phyloP scores from a whole-genome alignment of 805 yeast species.

The Kodamaea kaohsiungensis region DNA sequence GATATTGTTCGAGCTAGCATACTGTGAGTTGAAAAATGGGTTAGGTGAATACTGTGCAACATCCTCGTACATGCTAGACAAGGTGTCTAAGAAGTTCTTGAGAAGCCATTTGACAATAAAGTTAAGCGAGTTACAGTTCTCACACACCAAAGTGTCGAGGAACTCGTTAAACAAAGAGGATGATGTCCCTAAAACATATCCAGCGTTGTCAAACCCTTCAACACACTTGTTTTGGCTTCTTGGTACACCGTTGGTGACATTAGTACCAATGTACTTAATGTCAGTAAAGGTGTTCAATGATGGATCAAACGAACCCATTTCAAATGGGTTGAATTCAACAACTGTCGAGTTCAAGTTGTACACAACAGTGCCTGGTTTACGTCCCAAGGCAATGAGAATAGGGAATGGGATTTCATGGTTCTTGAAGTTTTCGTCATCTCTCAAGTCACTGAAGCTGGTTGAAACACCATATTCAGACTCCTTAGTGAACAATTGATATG shows the following conservation, averaged over 20 bases:
- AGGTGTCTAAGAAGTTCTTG: slow-evolving; percentile 23
- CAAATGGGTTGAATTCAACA: slow-evolving; percentile 43
- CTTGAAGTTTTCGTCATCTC: slow-evolving; percentile 25
- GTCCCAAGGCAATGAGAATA: slow-evolving; percentile 35
- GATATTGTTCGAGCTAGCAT: slow-evolving; percentile 27
- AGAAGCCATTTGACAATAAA: slow-evolving; percentile 26
- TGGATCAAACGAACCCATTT: slow-evolving; percentile 43
- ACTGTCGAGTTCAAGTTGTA: slow-evolving; percentile 39
- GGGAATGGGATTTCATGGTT: slow-evolving; percentile 46
- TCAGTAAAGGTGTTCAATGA: slow-evolving; percentile 41
- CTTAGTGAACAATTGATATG: slow-evolving; percentile 58
- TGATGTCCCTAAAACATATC: slow-evolving; percentile 40
- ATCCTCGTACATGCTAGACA: slow-evolving; percentile 30
- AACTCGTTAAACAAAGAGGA: slow-evolving; percentile 41
- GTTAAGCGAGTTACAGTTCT: slow-evolving; percentile 26
- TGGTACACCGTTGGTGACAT: slow-evolving; percentile 33
- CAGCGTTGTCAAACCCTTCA: slow-evolving; percentile 41
- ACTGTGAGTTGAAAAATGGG: slow-evolving; percentile 35
- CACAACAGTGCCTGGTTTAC: slow-evolving; percentile 31
- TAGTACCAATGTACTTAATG: slow-evolving; percentile 37
- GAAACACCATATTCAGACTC: slow-evolving; percentile 25
- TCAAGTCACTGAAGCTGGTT: slow-evolving; percentile 36
- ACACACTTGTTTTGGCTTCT: slow-evolving; percentile 23
- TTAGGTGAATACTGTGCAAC: slow-evolving; percentile 38
- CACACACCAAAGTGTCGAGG: slow-evolving; percentile 36